These are phyloP conservation scores for Eucalyptus caleyi DNA, from an alignment of 345 rosid genomes.

Conservation along the genomic window DNA sequence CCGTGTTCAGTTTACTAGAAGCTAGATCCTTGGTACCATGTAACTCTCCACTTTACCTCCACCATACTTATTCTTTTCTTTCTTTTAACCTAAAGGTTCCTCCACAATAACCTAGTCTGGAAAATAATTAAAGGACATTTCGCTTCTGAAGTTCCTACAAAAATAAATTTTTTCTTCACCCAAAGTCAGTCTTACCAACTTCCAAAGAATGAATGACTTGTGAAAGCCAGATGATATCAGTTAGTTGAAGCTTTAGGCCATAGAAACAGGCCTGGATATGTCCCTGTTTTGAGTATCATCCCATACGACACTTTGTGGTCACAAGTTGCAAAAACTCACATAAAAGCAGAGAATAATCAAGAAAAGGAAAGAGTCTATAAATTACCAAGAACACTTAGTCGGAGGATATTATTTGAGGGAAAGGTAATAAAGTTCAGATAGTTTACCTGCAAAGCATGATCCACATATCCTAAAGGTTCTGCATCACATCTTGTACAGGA, in stretches of 20 bases:
- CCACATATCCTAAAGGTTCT: slow-evolving; percentile 43
- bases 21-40: background rate
- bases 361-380: background rate
- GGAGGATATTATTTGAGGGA: background rate
- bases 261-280: background rate
- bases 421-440: background rate
- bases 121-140: background rate
- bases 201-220: background rate
- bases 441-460: slow-evolving; percentile 49
- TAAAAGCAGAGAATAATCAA: background rate
- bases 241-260: background rate
- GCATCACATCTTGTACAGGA: slow-evolving; percentile 46
- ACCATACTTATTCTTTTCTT: background rate
- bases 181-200: background rate
- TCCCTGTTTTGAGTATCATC: background rate
- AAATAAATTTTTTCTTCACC: background rate
- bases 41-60: background rate
- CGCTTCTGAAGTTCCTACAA: background rate
- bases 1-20: background rate
- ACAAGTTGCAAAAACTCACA: background rate
- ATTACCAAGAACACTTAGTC: background rate
- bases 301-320: background rate
- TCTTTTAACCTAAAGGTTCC: background rate
- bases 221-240: background rate
- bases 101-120: background rate